Base-by-base conservation (phyloP, 2,329 filamentous ascomycete species). In the Aspergillus nomiae region DNA sequence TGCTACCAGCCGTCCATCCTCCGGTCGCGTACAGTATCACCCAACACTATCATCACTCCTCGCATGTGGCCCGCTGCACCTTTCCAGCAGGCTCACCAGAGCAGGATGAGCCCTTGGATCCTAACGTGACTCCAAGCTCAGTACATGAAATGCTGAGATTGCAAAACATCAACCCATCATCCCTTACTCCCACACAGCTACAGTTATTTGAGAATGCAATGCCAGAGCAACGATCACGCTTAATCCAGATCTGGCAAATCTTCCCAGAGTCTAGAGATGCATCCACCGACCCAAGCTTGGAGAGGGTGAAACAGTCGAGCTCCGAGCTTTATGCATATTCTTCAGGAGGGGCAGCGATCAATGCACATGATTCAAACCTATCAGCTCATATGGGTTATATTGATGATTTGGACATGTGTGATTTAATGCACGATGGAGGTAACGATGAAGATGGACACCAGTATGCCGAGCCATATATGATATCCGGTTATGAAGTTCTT, bases 201-300 rank as follows among this genome's bases (percentile, higher is more conserved):
- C 85, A 90, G 63, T 86, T 97, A 46, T 96, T 96, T 82, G 87
- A 87, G 68, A 87, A 89, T 65, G 92, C 92, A 58, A 89, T 91
- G 62, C 81, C 86, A 28, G 83, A 89, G 50, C 92, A 96, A 76
- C 87, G 90, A 71, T 80, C 89, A 62, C 87, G 92, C 26, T 84
- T 97, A 19, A 83, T 96, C 45, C 90, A 96, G 75, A 87, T 96
- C 19, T 97, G 93, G 93, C 89, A 87, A 63, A 92, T 94, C 68
- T 92, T 88, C 62, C 91, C 91, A 46, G 63, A 59, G 61, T 57
- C 54, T 48, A 56, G 58, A 58, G 46, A 16, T 24, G 32, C 24
- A 38, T 21, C 59, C 48, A 34, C 38, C 43, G 11, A 43, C 30
- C 14, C 48, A 38, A 34, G 26, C 14, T 28, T n/a, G 32, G 19